phyloP scores from a whole-genome alignment of 2,329 filamentous ascomycete genomes.

The Claviceps purpurea region DNA sequence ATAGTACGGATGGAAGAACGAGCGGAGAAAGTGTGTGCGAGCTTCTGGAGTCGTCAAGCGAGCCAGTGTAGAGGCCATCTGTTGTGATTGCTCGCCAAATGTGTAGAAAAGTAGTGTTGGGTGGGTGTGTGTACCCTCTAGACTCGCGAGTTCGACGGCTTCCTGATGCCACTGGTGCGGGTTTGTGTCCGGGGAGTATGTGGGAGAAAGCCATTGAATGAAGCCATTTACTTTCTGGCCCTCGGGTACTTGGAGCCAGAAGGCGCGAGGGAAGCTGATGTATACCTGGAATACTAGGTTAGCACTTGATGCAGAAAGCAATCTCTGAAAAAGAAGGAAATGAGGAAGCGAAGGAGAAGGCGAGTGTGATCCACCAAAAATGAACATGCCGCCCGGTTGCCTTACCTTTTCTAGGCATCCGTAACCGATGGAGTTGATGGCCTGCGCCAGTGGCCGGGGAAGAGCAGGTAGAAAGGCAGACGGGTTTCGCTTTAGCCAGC shows the following conservation, averaged over 20 bases:
- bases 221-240: conserved; percentile 46
- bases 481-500: conserved; percentile 51
- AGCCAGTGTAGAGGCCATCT: conserved; percentile 34
- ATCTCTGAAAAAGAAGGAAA: not conserved
- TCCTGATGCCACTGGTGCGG: conserved; percentile 60
- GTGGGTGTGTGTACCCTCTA: conserved; percentile 46
- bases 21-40: conserved; percentile 40
- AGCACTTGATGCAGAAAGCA: not conserved
- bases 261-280: conserved; percentile 60
- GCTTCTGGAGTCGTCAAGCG: conserved; percentile 29
- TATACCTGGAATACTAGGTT: conserved; percentile 27
- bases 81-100: conserved; percentile 47
- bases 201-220: conserved; percentile 61
- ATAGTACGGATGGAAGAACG: conserved; percentile 68
- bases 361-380: not conserved
- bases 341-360: not conserved
- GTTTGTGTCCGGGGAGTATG: conserved; percentile 50
- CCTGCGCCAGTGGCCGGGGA: conserved; percentile 40
- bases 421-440: conserved; percentile 53
- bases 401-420: conserved; percentile 56
- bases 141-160: conserved; percentile 60
- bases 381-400: not conserved
- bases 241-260: conserved; percentile 42
- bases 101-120: conserved; percentile 80
- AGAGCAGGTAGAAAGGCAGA: conserved; percentile 48